These are phyloP conservation scores for Herpotrichia juniperi DNA, from an alignment of 2,329 filamentous ascomycete species.

Conservation along the genomic window DNA sequence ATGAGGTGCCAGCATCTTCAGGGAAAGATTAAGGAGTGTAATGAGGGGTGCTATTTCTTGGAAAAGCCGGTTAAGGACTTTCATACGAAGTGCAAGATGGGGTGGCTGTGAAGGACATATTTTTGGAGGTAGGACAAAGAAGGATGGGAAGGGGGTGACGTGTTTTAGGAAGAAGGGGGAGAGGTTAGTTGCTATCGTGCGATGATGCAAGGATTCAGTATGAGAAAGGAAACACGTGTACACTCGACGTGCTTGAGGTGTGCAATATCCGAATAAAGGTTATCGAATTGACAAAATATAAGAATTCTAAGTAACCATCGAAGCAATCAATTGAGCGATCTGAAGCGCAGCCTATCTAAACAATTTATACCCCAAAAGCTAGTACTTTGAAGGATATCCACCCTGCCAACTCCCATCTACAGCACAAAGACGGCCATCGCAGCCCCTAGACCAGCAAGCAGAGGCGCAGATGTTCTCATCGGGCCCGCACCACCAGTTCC, in stretches of 20 bases:
- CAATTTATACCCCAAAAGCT: no score
- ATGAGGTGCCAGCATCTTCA: slow-evolving; percentile 31
- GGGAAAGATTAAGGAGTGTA: slow-evolving; percentile 11
- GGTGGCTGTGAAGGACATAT: slow-evolving; percentile 36
- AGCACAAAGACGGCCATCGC: slow-evolving; percentile 31
- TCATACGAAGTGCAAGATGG: slow-evolving; percentile 21
- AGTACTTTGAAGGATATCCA: no score
- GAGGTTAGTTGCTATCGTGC: slow-evolving; percentile 10
- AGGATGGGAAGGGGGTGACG: slow-evolving; percentile 12
- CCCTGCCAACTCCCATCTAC: no score
- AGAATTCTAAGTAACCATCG: no score
- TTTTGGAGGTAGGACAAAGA: slow-evolving; percentile 22
- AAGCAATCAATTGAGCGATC: no score
- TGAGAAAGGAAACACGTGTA: not conserved
- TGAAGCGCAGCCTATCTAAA: no score
- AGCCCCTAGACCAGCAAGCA: slow-evolving; percentile 35
- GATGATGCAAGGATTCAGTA: not conserved
- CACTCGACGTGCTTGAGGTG: no score
- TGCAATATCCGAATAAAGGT: no score
- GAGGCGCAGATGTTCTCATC: slow-evolving; percentile 26
- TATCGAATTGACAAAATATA: no score
- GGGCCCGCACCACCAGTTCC: slow-evolving; percentile 17
- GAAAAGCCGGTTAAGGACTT: slow-evolving; percentile 27
- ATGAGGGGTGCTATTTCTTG: slow-evolving; percentile 31
- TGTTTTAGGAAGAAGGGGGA: slow-evolving; percentile 38